Conservation (phyloP, 192 early-diverging fungal genomes). For the Linnemannia exigua region DNA sequence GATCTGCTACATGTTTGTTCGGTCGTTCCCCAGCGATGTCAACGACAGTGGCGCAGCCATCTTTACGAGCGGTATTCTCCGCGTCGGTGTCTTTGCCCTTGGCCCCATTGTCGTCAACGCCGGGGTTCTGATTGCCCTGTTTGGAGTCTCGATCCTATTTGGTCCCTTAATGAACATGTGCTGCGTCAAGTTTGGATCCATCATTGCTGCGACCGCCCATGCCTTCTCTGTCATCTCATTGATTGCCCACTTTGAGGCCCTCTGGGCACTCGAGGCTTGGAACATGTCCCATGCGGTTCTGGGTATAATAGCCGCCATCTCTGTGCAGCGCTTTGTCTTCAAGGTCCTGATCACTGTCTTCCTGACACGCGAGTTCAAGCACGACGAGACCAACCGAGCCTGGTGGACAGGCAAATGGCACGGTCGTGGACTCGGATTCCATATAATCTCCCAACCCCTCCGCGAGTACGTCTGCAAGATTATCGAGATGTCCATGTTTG, state of each 20-base stretch:
- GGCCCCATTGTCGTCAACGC: slow-evolving; percentile 80
- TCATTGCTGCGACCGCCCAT: slow-evolving; percentile 77
- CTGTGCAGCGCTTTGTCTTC: slow-evolving; percentile 79
- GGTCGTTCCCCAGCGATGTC: slow-evolving; percentile 63
- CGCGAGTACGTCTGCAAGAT: slow-evolving; percentile 89
- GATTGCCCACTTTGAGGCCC: slow-evolving; percentile 71
- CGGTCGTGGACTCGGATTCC: slow-evolving; percentile 75
- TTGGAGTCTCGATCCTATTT: slow-evolving; percentile 74
- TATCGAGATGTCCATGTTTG: slow-evolving; percentile 86
- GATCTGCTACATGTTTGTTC: slow-evolving; percentile 76
- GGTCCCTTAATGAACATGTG: slow-evolving; percentile 74
- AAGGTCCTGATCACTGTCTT: slow-evolving; percentile 77
- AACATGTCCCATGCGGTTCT: slow-evolving; percentile 72
- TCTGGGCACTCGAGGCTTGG: slow-evolving; percentile 81
- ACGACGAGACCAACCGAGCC: slow-evolving; percentile 85
- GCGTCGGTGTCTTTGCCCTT: slow-evolving; percentile 73
- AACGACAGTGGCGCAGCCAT: slow-evolving; percentile 21
- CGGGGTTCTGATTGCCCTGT: slow-evolving; percentile 71
- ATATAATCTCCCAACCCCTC: slow-evolving; percentile 76
- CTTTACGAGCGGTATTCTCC: slow-evolving; percentile 67
- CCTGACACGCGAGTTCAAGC: slow-evolving; percentile 86
- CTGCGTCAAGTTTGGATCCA: slow-evolving; percentile 78
- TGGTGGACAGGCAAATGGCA: slow-evolving; percentile 93
- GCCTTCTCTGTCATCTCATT: slow-evolving; percentile 72
- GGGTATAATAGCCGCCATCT: slow-evolving; percentile 74